Base-by-base conservation (phyloP, 495 filamentous ascomycete species). In the Trypethelium eluteriae region DNA sequence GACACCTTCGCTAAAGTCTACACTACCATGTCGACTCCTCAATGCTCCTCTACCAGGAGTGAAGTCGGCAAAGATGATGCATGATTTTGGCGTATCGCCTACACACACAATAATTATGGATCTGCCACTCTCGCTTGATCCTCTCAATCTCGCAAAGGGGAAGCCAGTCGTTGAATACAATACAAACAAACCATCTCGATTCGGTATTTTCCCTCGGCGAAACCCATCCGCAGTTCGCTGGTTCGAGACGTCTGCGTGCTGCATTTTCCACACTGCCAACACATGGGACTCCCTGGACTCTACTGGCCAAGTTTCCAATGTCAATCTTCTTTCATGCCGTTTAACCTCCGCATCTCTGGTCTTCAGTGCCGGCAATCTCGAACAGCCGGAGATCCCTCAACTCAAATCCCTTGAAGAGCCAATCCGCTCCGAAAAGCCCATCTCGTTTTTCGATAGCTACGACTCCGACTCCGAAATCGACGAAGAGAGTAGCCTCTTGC, bases 201-300 rank as follows among this genome's bases (percentile, higher is more conserved):
- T 87, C 63, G 87, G 86, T 1, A 75, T 88, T 2, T 87, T 89
- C 68, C 86, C 85, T 32, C 79, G 86, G 35, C 81, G 81, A 56
- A 66, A 80, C 16, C 85, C 85, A 9, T 69, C 80, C 4, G 74
- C 73, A 3, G 76, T 87, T 25, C 76, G 76, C 11, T 89, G 87
- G 86, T 88, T 85, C 69, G 80, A 87, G 75, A 88, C 85, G 2
- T 79, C 80, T 39, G 76, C 83, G 7, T 88, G 84, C 73, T 81
- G 84, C 68, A 85, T 89, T 64, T 88, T 88, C 67, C 87, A 89
- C 68, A 87, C 85, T 3, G 87, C 84, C 4, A 89, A 86, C 64
- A 83, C 82, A 39, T 89, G 87, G 87, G 82, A 87, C 34, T 64
- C 70, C 0, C 11, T 64, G 5, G 72, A 76, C 35, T 53, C 66